phyloP scores from a whole-genome alignment of 352 stramenopile genomes.

The Plasmopara viticola region DNA sequence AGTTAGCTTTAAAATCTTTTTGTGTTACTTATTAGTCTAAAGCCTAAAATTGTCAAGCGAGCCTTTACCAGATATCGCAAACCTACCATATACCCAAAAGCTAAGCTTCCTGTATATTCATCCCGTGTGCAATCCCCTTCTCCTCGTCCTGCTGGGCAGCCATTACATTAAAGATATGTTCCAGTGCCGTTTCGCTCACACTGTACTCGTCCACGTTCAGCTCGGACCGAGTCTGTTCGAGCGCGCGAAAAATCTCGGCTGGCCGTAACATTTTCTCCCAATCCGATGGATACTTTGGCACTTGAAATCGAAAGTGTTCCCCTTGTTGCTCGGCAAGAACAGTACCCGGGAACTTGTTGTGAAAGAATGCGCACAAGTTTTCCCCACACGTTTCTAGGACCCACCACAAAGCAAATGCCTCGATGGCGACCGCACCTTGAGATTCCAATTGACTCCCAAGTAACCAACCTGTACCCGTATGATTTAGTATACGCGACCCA shows the following conservation, averaged over 20 bases:
- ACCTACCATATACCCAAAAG: too few species aligned
- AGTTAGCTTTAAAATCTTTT: too few species aligned
- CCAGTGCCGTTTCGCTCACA: constrained; percentile 84
- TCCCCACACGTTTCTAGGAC: constrained; percentile 34
- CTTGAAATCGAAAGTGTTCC: constrained; percentile 67
- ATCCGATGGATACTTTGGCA: constrained; percentile 34
- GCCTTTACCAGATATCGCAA: too few species aligned
- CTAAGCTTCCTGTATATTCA: too few species aligned
- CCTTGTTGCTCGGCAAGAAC: constrained; percentile 57
- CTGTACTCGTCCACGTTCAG: constrained; percentile 78
- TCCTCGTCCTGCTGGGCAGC: constrained; percentile 69
- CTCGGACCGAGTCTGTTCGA: constrained; percentile 57
- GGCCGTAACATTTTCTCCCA: constrained; percentile 25
- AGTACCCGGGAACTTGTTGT: constrained; percentile 29
- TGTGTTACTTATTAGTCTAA: too few species aligned
- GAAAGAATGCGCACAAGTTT: constrained; percentile 36
- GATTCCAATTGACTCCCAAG: constrained; percentile 37
- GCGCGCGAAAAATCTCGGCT: constrained; percentile 50
- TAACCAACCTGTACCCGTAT: constrained; percentile 31
- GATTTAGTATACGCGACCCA: constrained; percentile 14
- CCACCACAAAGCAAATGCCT: constrained; percentile 58
- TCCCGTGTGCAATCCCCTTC: constrained; percentile 7
- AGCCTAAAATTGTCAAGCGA: too few species aligned
- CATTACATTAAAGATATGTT: constrained; percentile 90
- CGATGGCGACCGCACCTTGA: constrained; percentile 31